These are phyloP conservation scores for Trametes polyzona DNA, from an alignment of 1,284 basidiomycete species.

Conservation along the genomic window DNA sequence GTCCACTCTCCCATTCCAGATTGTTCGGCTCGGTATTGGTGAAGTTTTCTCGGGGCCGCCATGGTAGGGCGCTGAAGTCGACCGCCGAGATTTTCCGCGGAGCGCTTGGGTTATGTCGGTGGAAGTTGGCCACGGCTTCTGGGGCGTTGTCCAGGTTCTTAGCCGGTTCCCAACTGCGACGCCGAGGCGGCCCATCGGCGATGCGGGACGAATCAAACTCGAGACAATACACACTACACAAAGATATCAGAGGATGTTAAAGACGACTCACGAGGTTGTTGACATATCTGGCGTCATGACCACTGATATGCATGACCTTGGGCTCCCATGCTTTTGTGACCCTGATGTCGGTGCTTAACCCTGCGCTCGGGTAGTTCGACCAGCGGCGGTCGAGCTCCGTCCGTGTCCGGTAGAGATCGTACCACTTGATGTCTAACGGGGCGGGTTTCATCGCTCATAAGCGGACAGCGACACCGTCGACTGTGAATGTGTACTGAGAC, in stretches of 20 bases:
- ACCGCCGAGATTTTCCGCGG: too few relatives aligned
- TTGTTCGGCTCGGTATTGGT: too few relatives aligned
- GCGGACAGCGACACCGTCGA: background rate
- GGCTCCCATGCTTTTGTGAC: constrained; percentile 47
- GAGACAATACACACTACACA: constrained; percentile 82
- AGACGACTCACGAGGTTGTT: background rate
- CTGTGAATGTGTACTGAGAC: constrained; percentile 8
- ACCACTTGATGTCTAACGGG: constrained; percentile 39
- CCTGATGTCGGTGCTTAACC: constrained; percentile 31
- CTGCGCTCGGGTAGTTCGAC: constrained; percentile 26
- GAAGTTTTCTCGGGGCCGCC: too few relatives aligned
- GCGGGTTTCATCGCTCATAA: constrained; percentile 22
- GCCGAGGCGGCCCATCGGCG: too few relatives aligned
- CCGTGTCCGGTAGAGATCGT: constrained; percentile 34
- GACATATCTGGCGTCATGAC: constrained; percentile 58
- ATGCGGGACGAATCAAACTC: constrained; percentile 75
- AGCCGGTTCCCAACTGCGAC: too few relatives aligned
- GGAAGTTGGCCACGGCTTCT: too few relatives aligned
- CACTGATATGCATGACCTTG: constrained; percentile 52
- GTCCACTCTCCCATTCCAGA: too few relatives aligned
- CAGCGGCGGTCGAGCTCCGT: constrained; percentile 39
- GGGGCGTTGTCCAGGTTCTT: too few relatives aligned
- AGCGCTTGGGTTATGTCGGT: too few relatives aligned
- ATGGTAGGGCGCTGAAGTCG: too few relatives aligned
- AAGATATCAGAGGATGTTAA: background rate